A percentile compares a stretch with the other conserved stretches of the same genome.
Conservation (phyloP, 139 green algal species). For the Closterium sp. region DNA sequence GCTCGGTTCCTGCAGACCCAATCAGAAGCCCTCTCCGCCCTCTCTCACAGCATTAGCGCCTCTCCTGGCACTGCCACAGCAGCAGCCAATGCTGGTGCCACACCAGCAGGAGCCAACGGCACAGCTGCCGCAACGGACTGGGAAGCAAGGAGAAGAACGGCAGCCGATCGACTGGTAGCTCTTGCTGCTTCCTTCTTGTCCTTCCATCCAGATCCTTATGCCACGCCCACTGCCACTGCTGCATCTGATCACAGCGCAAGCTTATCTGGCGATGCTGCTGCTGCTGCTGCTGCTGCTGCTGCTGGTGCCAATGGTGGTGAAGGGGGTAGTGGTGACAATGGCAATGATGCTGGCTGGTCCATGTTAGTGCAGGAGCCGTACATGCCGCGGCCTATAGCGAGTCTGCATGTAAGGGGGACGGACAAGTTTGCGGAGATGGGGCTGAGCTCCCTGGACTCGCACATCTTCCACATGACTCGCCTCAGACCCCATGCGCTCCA, state of each 20-base stretch:
- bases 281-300: not conserved
- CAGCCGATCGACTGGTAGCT: not conserved
- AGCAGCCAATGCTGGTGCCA: not conserved
- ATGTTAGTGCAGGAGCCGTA: slow-evolving; percentile 3
- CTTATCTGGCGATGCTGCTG: no score
- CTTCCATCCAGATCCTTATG: no score
- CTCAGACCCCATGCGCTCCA: not conserved
- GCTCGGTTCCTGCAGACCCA: not conserved
- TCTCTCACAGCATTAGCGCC: not conserved
- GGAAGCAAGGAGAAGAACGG: not conserved
- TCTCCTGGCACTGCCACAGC: no score
- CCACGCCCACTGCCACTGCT: no score
- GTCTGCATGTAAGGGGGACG: slow-evolving; percentile 9
- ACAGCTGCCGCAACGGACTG: not conserved
- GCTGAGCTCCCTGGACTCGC: slow-evolving; percentile 5
- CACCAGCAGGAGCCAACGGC: not conserved
- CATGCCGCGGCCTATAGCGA: slow-evolving; percentile 31
- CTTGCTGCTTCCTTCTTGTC: no score
- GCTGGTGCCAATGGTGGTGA: no score
- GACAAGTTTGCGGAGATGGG: slow-evolving; percentile 32
- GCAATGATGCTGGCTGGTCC: not conserved
- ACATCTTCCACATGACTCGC: slow-evolving; percentile 2
- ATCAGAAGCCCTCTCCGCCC: not conserved
- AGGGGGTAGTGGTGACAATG: not conserved
- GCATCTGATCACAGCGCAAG: no score